A percentile compares a stretch with the other conserved stretches of the same genome.
Conservation (phyloP, 108 stramenopile genomes). For the Pseudonitzschia pungens region DNA sequence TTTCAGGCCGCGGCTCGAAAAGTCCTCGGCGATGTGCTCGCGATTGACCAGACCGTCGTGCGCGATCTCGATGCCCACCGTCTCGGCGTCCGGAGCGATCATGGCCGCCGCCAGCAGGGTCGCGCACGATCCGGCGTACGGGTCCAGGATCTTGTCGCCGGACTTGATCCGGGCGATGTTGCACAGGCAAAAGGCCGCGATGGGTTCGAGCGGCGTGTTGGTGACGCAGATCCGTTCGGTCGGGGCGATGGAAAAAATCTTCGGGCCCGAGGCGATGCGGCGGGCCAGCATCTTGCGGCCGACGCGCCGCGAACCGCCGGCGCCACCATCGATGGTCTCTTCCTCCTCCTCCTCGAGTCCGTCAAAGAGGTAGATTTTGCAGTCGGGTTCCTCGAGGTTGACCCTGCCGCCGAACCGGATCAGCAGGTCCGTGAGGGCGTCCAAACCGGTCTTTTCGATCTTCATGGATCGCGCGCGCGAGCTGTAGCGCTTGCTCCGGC, state of each 20-base stretch:
- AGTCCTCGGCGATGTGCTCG: constrained; percentile 66
- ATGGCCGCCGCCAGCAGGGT: constrained; percentile 78
- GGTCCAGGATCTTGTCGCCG: constrained; percentile 63
- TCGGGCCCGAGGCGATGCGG: constrained; percentile 57
- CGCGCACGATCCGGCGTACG: constrained; percentile 78
- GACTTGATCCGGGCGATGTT: constrained; percentile 62
- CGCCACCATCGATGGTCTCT: too few relatives aligned
- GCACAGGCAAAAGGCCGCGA: constrained; percentile 78
- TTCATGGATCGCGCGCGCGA: constrained; percentile 65
- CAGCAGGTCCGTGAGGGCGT: constrained; percentile 54
- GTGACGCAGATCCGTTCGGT: constrained; percentile 84
- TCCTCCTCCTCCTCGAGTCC: constrained; percentile 46
- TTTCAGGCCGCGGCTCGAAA: constrained; percentile 55
- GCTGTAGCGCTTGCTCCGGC: constrained; percentile 64
- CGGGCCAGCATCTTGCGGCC: constrained; percentile 50
- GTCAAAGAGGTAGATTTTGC: constrained; percentile 76
- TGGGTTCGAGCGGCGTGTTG: constrained; percentile 79
- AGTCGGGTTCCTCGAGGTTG: constrained; percentile 64
- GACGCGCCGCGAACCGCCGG: too few relatives aligned
- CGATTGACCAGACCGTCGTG: constrained; percentile 71
- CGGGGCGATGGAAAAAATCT: constrained; percentile 63
- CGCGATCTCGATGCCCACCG: constrained; percentile 85
- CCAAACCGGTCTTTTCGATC: constrained; percentile 59
- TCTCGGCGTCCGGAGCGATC: constrained; percentile 55
- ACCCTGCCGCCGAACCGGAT: constrained; percentile 64